Evolutionary conservation across 129 eudicot species (phyloP).

Genomic region (Saussurea involucrata): DNA sequence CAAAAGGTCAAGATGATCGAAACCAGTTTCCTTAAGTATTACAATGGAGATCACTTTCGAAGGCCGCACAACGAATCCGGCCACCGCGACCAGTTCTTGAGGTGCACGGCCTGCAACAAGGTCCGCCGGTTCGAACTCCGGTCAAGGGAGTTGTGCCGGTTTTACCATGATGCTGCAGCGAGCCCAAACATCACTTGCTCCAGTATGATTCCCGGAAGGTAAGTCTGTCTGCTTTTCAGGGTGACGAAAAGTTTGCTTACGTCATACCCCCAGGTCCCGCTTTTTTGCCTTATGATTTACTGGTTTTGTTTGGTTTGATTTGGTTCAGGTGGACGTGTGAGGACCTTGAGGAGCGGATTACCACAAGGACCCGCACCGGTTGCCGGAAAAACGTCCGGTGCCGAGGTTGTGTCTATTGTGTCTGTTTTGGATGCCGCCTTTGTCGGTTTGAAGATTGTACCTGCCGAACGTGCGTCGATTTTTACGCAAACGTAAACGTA

Average conservation of each 20-base stretch:
- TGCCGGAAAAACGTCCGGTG: conserved; percentile 5
- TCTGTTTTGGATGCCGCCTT: conserved; percentile 6
- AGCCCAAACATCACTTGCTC: not conserved
- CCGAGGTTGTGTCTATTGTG: not conserved
- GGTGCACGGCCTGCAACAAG: conserved; percentile 23
- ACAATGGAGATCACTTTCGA: conserved; percentile 5
- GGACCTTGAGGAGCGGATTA: conserved; percentile 8
- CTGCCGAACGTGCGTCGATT: conserved; percentile 7
- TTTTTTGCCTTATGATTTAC: not conserved
- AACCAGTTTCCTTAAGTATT: conserved; percentile 17
- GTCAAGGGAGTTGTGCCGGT: conserved; percentile 10
- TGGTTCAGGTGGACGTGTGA: conserved; percentile 15
- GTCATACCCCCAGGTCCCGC: not conserved
- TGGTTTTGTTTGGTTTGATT: not conserved
- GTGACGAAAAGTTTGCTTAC: not conserved
- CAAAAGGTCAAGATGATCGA: not conserved
- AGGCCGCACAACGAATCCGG: conserved; percentile 1
- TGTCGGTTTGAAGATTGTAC: conserved; percentile 17
- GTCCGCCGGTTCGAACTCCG: conserved; percentile 18
- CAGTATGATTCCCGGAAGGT: conserved; percentile 21
- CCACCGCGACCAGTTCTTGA: conserved; percentile 28
- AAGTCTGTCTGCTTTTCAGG: not conserved
- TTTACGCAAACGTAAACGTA: not conserved
- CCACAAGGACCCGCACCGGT: not conserved
- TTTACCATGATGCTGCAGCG: conserved; percentile 19